Percentiles rank a stretch among this genome's conserved stretches.
Conservation (phyloP, 2,329 filamentous ascomycete species). For the Fusarium citri region DNA sequence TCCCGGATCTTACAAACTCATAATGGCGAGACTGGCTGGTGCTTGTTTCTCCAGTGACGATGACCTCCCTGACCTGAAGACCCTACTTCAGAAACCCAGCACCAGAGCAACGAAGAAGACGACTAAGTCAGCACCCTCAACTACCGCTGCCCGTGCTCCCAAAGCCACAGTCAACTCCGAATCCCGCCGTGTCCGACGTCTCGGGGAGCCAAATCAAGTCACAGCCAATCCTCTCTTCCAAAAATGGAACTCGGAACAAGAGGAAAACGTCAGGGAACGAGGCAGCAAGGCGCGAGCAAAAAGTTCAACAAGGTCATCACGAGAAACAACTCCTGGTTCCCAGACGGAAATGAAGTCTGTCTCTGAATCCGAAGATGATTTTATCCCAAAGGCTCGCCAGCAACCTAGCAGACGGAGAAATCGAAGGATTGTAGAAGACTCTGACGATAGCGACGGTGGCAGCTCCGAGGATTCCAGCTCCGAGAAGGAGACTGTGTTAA, state of each 20-base stretch:
- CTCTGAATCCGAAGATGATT: constrained; percentile 14
- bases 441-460: constrained; percentile 40
- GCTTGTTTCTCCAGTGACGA: constrained; percentile 53
- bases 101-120: constrained; percentile 31
- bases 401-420: constrained; percentile 23
- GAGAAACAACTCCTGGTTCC: not conserved
- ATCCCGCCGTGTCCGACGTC: constrained; percentile 49
- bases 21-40: constrained; percentile 49
- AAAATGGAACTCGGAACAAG: constrained; percentile 47
- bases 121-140: constrained; percentile 6
- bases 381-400: constrained; percentile 5
- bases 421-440: constrained; percentile 31
- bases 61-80: constrained; percentile 56
- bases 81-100: constrained; percentile 42
- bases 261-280: constrained; percentile 10
- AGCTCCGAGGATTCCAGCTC: constrained; percentile 10
- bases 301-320: constrained; percentile 3
- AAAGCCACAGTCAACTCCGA: constrained; percentile 44
- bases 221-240: constrained; percentile 49
- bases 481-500: constrained; percentile 33
- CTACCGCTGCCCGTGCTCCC: constrained; percentile 38
- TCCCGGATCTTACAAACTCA: not conserved
- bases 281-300: constrained; percentile 2
- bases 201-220: constrained; percentile 41
- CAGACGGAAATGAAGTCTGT: not conserved